Conservation (phyloP, 2,329 filamentous ascomycete species). For the Gyromitra esculenta region DNA sequence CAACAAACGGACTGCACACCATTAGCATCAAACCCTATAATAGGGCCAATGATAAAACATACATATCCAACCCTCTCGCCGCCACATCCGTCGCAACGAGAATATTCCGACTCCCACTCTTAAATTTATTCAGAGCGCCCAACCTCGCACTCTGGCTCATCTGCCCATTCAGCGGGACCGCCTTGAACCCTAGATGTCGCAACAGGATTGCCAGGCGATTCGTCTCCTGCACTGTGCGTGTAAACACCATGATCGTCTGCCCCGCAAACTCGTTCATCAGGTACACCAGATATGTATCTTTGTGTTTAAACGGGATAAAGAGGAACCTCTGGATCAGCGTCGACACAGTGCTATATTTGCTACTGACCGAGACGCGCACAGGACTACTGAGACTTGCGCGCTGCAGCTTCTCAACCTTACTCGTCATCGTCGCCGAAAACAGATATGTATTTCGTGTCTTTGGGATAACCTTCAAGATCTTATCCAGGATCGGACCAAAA, state of each 20-base stretch:
- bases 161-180: conserved; percentile 92
- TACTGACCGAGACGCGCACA: conserved; percentile 80
- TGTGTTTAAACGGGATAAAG: conserved; percentile 85
- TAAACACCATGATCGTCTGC: conserved; percentile 90
- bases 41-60: conserved; percentile 6
- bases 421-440: conserved; percentile 93
- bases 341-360: conserved; percentile 89
- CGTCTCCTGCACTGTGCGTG: conserved; percentile 88
- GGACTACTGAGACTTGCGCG: conserved; percentile 88
- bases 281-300: conserved; percentile 89
- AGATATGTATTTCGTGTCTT: conserved; percentile 82
- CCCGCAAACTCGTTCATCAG: conserved; percentile 81
- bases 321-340: conserved; percentile 87
- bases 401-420: conserved; percentile 91
- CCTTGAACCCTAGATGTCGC: conserved; percentile 83
- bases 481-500: conserved; percentile 91
- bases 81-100: conserved; percentile 95
- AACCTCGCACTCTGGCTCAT: conserved; percentile 87
- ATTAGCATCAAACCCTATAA: background rate
- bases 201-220: conserved; percentile 86
- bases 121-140: conserved; percentile 90
- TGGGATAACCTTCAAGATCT: conserved; percentile 88
- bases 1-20: conserved; percentile 72
- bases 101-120: conserved; percentile 79
- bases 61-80: conserved; percentile 87